Conservation (phyloP, 306 rosid species). For the Sindora glabra region DNA sequence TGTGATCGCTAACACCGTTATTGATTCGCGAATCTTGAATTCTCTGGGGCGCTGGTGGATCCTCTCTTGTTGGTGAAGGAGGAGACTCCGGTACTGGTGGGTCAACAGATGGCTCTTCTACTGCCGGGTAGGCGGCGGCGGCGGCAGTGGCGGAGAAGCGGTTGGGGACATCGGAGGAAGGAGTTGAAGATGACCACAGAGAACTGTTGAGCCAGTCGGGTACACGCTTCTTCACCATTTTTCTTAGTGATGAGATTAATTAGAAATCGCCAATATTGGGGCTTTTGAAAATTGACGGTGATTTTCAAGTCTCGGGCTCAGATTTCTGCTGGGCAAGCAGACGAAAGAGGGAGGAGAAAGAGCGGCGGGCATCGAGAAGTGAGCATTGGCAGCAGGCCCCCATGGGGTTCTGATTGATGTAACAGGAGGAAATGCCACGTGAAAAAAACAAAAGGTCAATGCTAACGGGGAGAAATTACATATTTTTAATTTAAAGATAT, state of each 20-base stretch:
- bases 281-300: conserved; percentile 9
- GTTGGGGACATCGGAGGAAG: conserved; percentile 40
- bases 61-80: conserved; percentile 33
- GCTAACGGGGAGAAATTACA: no score
- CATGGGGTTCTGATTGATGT: no score
- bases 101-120: conserved; percentile 17
- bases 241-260: not conserved
- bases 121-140: not conserved
- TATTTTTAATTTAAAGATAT: no score
- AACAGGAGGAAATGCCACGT: no score
- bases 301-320: not conserved
- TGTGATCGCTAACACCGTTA: conserved; percentile 10
- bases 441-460: no score
- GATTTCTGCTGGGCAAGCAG: not conserved
- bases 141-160: conserved; percentile 35
- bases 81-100: conserved; percentile 46
- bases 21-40: conserved; percentile 24
- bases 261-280: conserved; percentile 4
- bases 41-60: conserved; percentile 36
- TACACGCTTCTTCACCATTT: conserved; percentile 74
- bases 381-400: no score
- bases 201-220: conserved; percentile 99
- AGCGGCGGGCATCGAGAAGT: not conserved
- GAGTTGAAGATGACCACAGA: conserved; percentile 64
- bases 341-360: not conserved